Evolutionary conservation across 441 rosid genomes (phyloP).

Genomic region (Erodium moschatum): DNA sequence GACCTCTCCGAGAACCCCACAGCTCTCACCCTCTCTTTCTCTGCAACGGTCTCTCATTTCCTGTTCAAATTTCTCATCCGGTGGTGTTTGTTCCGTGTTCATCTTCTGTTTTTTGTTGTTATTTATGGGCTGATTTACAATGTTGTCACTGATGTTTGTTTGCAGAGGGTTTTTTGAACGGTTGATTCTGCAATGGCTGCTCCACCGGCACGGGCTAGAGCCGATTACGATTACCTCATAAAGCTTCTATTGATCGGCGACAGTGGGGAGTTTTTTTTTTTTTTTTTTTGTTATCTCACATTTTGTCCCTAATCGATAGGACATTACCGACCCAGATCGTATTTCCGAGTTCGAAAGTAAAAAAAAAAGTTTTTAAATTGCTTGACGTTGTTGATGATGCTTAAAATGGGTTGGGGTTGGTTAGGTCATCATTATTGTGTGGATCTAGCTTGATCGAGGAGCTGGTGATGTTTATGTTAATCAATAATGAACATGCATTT

Average conservation of each 20-base stretch:
- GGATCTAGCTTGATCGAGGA: background rate
- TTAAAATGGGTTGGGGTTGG: background rate
- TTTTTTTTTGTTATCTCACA: background rate
- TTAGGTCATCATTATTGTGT: background rate
- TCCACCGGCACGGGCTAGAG: constrained; percentile 42
- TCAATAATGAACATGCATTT: background rate
- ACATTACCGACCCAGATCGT: background rate
- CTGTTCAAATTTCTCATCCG: constrained; percentile 25
- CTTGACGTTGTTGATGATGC: background rate
- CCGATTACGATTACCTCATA: constrained; percentile 48
- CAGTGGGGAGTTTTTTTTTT: constrained; percentile 25
- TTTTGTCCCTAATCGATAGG: background rate
- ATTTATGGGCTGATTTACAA: background rate
- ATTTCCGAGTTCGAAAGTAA: background rate
- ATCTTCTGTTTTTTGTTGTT: constrained; percentile 12
- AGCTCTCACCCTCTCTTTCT: constrained; percentile 3
- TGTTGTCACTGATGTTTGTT: background rate
- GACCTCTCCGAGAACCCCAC: constrained; percentile 17
- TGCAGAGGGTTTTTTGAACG: background rate
- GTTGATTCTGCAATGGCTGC: constrained; percentile 35
- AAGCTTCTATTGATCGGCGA: constrained; percentile 51
- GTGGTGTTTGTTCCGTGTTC: constrained; percentile 7
- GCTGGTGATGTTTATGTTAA: background rate
- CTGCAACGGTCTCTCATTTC: background rate
- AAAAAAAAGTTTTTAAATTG: background rate